Percentiles rank a stretch among this genome's conserved stretches.
phyloP scores from a whole-genome alignment of 179 eudicot genomes.

The Beta lomatogona region DNA sequence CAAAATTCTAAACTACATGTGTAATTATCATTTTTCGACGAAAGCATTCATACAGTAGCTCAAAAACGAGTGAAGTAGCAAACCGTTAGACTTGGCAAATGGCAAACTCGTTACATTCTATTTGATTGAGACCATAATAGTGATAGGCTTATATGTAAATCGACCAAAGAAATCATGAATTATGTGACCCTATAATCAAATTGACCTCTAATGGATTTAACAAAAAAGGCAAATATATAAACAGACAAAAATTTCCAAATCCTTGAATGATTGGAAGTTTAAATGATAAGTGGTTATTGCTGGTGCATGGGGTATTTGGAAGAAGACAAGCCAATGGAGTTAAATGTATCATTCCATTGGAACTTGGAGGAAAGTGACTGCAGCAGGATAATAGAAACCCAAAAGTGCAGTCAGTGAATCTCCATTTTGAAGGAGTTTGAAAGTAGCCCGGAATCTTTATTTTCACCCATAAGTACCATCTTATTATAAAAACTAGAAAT shows the following conservation, averaged over 20 bases:
- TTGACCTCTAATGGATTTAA: too few species aligned
- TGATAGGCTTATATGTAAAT: too few species aligned
- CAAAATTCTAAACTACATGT: too few species aligned
- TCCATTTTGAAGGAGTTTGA: slow-evolving; percentile 31
- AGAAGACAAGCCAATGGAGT: slow-evolving; percentile 27
- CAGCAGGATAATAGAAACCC: slow-evolving; percentile 33
- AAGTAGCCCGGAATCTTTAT: slow-evolving; percentile 27
- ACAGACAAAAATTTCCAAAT: background rate
- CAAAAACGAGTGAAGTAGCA: too few species aligned
- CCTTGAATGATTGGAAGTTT: background rate
- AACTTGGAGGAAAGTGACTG: slow-evolving; percentile 41
- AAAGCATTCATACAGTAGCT: too few species aligned
- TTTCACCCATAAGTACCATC: slow-evolving; percentile 11
- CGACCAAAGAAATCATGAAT: too few species aligned
- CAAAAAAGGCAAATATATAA: background rate
- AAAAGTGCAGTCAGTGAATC: slow-evolving; percentile 26
- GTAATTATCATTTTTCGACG: too few species aligned
- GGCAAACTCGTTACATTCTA: too few species aligned
- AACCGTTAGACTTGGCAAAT: too few species aligned
- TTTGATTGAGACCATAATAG: too few species aligned
- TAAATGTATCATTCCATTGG: slow-evolving; percentile 33
- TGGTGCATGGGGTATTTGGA: background rate
- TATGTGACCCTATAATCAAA: too few species aligned
- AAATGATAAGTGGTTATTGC: too few species aligned
- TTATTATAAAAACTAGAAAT: background rate